Percentiles rank a stretch among this genome's conserved stretches.
phyloP scores from a whole-genome alignment of 371 early-diverging fungal species.

The Rhizopus delemar region DNA sequence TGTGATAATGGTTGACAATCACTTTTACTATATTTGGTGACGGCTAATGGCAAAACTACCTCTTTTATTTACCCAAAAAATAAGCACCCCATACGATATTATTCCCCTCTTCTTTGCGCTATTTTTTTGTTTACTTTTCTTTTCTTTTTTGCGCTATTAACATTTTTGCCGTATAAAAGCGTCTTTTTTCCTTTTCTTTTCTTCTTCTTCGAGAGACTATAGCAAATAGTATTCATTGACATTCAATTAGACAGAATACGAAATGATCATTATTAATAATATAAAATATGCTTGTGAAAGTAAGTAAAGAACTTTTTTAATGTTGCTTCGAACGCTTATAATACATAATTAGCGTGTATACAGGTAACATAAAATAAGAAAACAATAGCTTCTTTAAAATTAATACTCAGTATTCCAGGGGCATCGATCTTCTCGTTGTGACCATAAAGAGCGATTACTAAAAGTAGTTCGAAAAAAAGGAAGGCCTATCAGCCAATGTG shows the following conservation, averaged over 20 bases:
- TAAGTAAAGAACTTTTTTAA: neutral
- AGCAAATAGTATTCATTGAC: no score
- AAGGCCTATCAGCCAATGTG: slow-evolving; percentile 10
- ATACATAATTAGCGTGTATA: slow-evolving; percentile 5
- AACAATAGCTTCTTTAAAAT: neutral
- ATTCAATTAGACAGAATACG: neutral
- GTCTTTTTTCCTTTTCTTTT: neutral
- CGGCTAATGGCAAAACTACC: neutral
- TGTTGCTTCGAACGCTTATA: neutral
- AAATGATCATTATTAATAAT: slow-evolving; percentile 9
- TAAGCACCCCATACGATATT: neutral
- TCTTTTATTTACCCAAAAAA: neutral
- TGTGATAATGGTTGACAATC: no score
- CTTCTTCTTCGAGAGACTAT: neutral
- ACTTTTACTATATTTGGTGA: neutral
- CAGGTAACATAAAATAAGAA: slow-evolving; percentile 1
- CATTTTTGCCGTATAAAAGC: slow-evolving; percentile 1
- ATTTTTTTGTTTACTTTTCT: neutral
- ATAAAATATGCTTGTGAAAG: slow-evolving; percentile 14
- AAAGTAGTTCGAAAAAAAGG: slow-evolving; percentile 10
- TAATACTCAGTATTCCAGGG: slow-evolving; percentile 7
- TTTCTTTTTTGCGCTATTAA: neutral
- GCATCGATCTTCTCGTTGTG: slow-evolving; percentile 11
- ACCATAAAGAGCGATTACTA: slow-evolving; percentile 7
- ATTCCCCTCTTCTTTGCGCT: neutral